A percentile compares a stretch with the other conserved stretches of the same genome.
These are phyloP conservation scores for Hysterium pulicare DNA, from an alignment of 2,329 filamentous ascomycete species.

Conservation along the genomic window DNA sequence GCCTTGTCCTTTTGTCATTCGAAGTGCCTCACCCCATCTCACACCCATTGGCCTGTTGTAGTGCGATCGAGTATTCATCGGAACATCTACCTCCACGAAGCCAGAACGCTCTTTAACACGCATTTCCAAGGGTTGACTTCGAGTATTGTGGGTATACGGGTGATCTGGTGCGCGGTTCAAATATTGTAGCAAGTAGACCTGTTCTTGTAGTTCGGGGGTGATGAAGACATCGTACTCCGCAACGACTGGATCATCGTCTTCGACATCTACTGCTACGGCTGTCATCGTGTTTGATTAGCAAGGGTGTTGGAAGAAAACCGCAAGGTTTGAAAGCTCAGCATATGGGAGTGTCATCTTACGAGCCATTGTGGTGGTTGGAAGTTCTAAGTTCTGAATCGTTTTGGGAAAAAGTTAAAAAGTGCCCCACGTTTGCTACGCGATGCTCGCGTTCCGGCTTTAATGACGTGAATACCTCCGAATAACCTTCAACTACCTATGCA, in stretches of 20 bases:
- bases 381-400: neutral
- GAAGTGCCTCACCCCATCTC: slow-evolving; percentile 74
- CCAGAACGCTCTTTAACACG: slow-evolving; percentile 79
- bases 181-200: slow-evolving; percentile 78
- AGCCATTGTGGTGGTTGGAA: slow-evolving; percentile 19
- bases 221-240: slow-evolving; percentile 77
- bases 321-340: too few relatives aligned
- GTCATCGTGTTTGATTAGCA: neutral
- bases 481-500: neutral
- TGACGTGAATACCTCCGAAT: slow-evolving; percentile 29
- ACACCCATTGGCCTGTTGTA: slow-evolving; percentile 85
- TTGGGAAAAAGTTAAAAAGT: slow-evolving; percentile 2
- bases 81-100: slow-evolving; percentile 90
- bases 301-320: too few relatives aligned
- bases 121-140: slow-evolving; percentile 64
- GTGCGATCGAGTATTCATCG: slow-evolving; percentile 63
- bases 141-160: slow-evolving; percentile 56
- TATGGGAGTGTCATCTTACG: too few relatives aligned
- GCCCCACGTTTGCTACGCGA: neutral
- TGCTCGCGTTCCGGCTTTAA: slow-evolving; percentile 21
- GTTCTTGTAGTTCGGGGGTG: slow-evolving; percentile 63
- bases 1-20: slow-evolving; percentile 46
- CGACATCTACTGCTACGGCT: slow-evolving; percentile 9
- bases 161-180: slow-evolving; percentile 69
- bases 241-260: slow-evolving; percentile 46